Evolutionary conservation across 129 eudicot genomes (phyloP).

Genomic region (Saposhnikovia divaricata): DNA sequence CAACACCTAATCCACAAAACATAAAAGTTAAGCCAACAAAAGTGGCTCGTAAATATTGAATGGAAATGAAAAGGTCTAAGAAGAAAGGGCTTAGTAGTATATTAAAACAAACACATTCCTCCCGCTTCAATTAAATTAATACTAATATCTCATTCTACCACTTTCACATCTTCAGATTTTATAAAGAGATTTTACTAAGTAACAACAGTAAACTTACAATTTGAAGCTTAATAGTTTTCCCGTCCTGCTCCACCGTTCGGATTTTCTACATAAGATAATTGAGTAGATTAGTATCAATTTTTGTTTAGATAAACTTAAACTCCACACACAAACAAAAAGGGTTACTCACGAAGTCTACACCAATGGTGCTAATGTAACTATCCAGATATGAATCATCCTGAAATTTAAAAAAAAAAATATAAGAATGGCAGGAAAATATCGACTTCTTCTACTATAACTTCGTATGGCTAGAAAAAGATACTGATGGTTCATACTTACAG

Average conservation of each 20-base stretch:
- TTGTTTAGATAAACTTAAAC: no score
- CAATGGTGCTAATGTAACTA: conserved; percentile 95
- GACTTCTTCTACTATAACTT: neutral
- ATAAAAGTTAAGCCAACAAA: neutral
- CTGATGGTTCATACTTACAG: conserved; percentile 40
- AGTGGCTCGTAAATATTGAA: neutral
- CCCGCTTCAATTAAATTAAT: neutral
- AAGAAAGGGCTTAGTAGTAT: neutral
- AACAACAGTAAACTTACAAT: conserved; percentile 48
- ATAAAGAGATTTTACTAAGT: neutral
- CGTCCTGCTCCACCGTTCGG: conserved; percentile 98
- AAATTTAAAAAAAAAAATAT: conserved; percentile 5
- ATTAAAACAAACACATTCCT: neutral
- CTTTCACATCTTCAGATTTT: neutral
- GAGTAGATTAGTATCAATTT: neutral
- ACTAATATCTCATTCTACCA: neutral
- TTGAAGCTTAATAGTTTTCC: conserved; percentile 88
- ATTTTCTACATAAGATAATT: conserved; percentile 53
- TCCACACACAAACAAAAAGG: neutral
- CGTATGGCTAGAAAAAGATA: neutral
- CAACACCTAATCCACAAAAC: neutral
- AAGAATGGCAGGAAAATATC: neutral
- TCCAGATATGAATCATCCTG: conserved; percentile 98
- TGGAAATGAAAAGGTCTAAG: neutral
- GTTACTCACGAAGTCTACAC: conserved; percentile 88